These are phyloP conservation scores for Pichiaceae sp. DNA, from an alignment of 1,139 yeast species.

Conservation along the genomic window DNA sequence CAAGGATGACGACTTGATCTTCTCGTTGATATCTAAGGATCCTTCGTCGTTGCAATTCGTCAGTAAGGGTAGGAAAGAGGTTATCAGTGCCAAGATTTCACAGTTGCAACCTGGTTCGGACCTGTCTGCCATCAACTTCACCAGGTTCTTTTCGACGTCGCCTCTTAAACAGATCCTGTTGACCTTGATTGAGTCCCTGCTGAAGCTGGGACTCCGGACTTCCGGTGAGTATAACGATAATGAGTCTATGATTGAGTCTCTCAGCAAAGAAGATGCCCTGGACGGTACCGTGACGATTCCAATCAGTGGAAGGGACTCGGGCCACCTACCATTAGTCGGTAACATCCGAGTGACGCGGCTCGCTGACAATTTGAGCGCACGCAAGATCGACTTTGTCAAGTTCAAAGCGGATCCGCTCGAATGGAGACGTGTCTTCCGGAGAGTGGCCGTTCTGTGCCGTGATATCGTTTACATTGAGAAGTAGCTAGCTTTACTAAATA, in stretches of 20 bases:
- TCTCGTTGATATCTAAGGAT: slow-evolving; percentile 34
- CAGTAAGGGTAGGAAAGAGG: slow-evolving; percentile 13
- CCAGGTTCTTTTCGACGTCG: slow-evolving; percentile 38
- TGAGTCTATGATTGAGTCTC: slow-evolving; percentile 13
- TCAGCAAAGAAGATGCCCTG: slow-evolving; percentile 12
- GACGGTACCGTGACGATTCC: slow-evolving; percentile 27
- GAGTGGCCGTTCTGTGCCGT: slow-evolving; percentile 42
- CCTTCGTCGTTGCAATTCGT: slow-evolving; percentile 43
- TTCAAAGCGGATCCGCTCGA: slow-evolving; percentile 57
- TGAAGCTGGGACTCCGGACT: slow-evolving; percentile 29
- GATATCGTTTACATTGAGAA: slow-evolving; percentile 32
- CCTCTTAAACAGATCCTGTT: slow-evolving; percentile 36
- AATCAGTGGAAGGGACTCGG: slow-evolving; percentile 37
- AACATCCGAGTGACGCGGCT: slow-evolving; percentile 32
- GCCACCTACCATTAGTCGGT: slow-evolving; percentile 39
- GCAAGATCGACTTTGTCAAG: slow-evolving; percentile 43
- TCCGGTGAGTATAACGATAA: slow-evolving; percentile 16
- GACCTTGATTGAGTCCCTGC: slow-evolving; percentile 30
- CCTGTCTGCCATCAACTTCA: slow-evolving; percentile 32
- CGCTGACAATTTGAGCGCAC: slow-evolving; percentile 26
- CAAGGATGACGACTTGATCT: slow-evolving; percentile 26
- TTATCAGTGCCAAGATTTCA: slow-evolving; percentile 17
- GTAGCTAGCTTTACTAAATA: background rate
- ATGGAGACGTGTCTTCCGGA: slow-evolving; percentile 57
- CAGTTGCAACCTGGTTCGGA: slow-evolving; percentile 13